These are phyloP conservation scores for Ascochyta lentis DNA, from an alignment of 2,329 filamentous ascomycete species.

Conservation along the genomic window DNA sequence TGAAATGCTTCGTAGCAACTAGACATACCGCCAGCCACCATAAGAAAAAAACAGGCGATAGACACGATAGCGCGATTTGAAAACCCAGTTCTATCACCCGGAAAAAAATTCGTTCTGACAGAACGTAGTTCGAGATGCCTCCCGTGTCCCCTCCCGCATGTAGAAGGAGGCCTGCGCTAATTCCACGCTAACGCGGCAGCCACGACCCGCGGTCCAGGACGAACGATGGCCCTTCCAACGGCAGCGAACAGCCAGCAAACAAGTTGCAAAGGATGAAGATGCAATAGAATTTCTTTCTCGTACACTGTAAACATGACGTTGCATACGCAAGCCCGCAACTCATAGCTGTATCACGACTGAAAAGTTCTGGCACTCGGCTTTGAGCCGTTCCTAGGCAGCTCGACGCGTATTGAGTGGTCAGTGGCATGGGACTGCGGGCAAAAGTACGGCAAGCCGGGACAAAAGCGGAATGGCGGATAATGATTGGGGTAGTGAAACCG, in stretches of 20 bases:
- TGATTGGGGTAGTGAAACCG: slow-evolving; percentile 6
- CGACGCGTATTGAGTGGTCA: background rate
- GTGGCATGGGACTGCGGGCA: background rate
- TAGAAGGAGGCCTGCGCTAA: background rate
- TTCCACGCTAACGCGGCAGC: background rate
- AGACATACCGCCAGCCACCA: no score
- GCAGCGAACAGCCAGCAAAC: background rate
- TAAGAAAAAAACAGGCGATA: no score
- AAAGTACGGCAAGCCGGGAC: background rate
- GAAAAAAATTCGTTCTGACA: background rate
- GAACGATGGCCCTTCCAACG: background rate
- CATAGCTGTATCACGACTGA: background rate
- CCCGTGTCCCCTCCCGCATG: background rate
- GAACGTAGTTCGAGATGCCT: background rate
- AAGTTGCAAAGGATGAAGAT: no score
- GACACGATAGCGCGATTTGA: no score
- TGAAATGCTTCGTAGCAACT: no score
- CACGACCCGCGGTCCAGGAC: background rate
- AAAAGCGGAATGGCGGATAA: background rate
- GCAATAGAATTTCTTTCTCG: no score
- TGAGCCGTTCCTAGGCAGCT: background rate
- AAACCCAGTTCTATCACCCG: background rate
- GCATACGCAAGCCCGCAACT: background rate
- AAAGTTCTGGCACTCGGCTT: background rate
- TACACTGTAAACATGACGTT: no score